phyloP scores from a whole-genome alignment of 78 protist species.

The Speleostelium caveatum region DNA sequence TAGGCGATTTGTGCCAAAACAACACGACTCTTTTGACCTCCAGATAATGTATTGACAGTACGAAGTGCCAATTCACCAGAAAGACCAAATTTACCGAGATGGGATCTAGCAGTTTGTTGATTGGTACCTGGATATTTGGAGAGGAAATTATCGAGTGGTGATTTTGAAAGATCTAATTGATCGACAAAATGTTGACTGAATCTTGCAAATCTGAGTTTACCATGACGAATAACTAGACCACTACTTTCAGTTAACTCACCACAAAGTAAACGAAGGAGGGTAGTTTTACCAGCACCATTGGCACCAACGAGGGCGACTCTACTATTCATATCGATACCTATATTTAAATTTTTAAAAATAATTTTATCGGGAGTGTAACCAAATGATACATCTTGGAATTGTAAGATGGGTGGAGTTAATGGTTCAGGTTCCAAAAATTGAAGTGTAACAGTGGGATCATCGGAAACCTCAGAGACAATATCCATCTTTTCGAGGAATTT shows the following conservation, averaged over 20 bases:
- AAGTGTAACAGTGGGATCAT: constrained; percentile 83
- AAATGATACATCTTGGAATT: constrained; percentile 89
- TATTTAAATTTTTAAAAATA: constrained; percentile 85
- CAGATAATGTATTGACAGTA: constrained; percentile 91
- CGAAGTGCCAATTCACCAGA: constrained; percentile 87
- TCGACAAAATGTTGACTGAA: constrained; percentile 95
- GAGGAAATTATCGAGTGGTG: constrained; percentile 89
- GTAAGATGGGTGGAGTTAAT: constrained; percentile 85
- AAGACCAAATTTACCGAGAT: constrained; percentile 90
- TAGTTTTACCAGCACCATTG: constrained; percentile 97
- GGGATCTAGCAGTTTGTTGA: constrained; percentile 77
- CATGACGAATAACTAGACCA: constrained; percentile 82
- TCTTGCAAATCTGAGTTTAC: constrained; percentile 84
- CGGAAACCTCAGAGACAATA: constrained; percentile 77
- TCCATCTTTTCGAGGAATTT: constrained; percentile 90
- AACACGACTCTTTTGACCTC: constrained; percentile 94
- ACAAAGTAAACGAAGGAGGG: constrained; percentile 91
- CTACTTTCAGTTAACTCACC: constrained; percentile 88
- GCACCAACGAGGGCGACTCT: constrained; percentile 94
- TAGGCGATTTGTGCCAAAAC: constrained; percentile 83
- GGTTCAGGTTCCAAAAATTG: constrained; percentile 85
- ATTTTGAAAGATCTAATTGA: constrained; percentile 82
- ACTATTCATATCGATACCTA: constrained; percentile 86
- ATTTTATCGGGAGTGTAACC: constrained; percentile 82
- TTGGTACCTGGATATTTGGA: constrained; percentile 84